Conservation (phyloP, 1,139 yeast species). For the Kluyveromyces marxianus region DNA sequence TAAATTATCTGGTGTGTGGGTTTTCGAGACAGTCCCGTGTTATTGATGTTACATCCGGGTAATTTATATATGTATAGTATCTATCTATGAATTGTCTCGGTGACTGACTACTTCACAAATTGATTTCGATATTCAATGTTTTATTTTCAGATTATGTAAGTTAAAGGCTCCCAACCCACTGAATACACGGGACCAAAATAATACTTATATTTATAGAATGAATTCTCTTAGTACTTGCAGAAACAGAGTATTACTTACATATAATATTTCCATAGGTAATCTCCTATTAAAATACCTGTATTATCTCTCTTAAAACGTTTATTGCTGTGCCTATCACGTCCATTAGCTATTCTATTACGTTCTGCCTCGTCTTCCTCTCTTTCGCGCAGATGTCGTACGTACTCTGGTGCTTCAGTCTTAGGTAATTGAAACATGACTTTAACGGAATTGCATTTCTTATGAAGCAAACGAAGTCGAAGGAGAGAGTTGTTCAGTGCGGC, state of each 20-base stretch:
- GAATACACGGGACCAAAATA: too few relatives aligned
- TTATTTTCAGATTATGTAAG: too few relatives aligned
- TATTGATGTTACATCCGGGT: too few relatives aligned
- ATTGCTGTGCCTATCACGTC: neutral
- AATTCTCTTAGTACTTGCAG: too few relatives aligned
- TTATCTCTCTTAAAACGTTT: constrained; percentile 3
- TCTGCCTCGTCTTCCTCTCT: neutral
- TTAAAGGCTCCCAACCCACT: too few relatives aligned
- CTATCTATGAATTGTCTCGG: too few relatives aligned
- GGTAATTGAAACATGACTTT: constrained; percentile 3
- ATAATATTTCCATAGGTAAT: constrained; percentile 5
- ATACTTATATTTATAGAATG: too few relatives aligned
- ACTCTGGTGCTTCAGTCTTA: constrained; percentile 2
- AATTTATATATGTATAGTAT: too few relatives aligned
- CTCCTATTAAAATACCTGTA: constrained; percentile 2
- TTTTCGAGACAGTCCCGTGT: too few relatives aligned
- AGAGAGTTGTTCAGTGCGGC: constrained; percentile 16
- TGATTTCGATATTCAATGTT: too few relatives aligned
- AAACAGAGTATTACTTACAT: neutral
- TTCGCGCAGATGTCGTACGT: neutral
- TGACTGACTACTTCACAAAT: too few relatives aligned
- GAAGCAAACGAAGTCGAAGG: constrained; percentile 17
- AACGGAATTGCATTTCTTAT: constrained; percentile 14
- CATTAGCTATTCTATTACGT: neutral
- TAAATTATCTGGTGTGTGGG: too few relatives aligned